A percentile compares a stretch with the other conserved stretches of the same genome.
phyloP scores from a whole-genome alignment of 352 stramenopile species.

The Pythium utonaiense region DNA sequence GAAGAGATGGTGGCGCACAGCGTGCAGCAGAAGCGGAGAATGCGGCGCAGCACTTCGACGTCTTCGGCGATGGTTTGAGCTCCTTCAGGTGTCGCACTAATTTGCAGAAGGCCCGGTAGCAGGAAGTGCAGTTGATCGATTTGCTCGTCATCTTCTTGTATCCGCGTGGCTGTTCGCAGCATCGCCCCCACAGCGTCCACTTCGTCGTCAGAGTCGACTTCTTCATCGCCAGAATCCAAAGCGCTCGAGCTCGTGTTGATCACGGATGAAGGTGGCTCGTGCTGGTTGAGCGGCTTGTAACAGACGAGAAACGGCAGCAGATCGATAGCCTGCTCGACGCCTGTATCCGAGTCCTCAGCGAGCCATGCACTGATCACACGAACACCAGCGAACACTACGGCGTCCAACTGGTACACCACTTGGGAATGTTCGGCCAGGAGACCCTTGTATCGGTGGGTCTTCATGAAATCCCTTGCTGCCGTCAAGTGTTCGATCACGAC shows the following conservation, averaged over 20 bases:
- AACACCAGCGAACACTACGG: constrained; percentile 72
- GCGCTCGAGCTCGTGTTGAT: constrained; percentile 7
- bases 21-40: constrained; percentile 77
- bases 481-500: constrained; percentile 74
- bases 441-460: constrained; percentile 62
- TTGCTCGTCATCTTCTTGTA: constrained; percentile 29
- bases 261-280: constrained; percentile 10
- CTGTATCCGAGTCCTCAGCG: constrained; percentile 77
- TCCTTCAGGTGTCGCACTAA: constrained; percentile 62
- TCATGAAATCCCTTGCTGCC: constrained; percentile 60
- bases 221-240: constrained; percentile 34
- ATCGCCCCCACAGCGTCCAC: constrained; percentile 45
- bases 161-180: constrained; percentile 33
- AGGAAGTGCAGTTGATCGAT: constrained; percentile 83
- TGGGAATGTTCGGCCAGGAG: constrained; percentile 33
- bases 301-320: constrained; percentile 79
- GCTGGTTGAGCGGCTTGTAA: constrained; percentile 47
- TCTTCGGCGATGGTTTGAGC: constrained; percentile 58
- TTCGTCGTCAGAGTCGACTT: constrained; percentile 72
- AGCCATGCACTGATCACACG: constrained; percentile 79
- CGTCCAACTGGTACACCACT: constrained; percentile 55
- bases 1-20: constrained; percentile 57
- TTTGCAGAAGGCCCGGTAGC: constrained; percentile 71
- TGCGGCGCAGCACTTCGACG: constrained; percentile 47
- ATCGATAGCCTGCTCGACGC: constrained; percentile 59